Evolutionary conservation across 192 early-diverging fungal genomes (phyloP).

Genomic region (Coemansia sp.): DNA sequence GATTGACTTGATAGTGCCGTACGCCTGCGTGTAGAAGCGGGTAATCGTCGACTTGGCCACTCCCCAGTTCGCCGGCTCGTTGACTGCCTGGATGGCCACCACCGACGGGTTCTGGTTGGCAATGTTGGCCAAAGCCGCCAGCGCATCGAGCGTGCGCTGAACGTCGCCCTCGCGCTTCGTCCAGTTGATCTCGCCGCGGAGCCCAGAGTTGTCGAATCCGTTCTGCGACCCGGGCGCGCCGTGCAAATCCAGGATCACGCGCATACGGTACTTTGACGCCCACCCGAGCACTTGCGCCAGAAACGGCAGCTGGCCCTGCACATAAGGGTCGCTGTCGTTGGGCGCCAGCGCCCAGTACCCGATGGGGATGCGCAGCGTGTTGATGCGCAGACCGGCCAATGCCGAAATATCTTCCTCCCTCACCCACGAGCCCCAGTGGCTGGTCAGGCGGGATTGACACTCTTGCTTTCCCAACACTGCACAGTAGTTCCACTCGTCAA

Average conservation of each 20-base stretch:
- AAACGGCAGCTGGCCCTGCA: slow-evolving; percentile 57
- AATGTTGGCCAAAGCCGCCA: slow-evolving; percentile 29
- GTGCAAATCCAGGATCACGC: slow-evolving; percentile 70
- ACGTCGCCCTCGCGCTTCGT: slow-evolving; percentile 27
- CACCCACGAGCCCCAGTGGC: slow-evolving; percentile 63
- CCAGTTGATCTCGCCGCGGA: slow-evolving; percentile 46
- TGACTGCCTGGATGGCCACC: slow-evolving; percentile 44
- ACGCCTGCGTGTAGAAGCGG: slow-evolving; percentile 40
- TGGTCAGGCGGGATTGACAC: slow-evolving; percentile 46
- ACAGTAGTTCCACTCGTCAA: slow-evolving; percentile 70
- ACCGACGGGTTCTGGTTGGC: slow-evolving; percentile 33
- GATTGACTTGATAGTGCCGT: slow-evolving; percentile 25
- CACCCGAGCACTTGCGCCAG: slow-evolving; percentile 57
- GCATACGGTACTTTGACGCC: slow-evolving; percentile 63
- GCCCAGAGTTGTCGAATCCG: slow-evolving; percentile 57
- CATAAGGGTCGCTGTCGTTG: slow-evolving; percentile 57
- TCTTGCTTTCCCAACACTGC: slow-evolving; percentile 54
- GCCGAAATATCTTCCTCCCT: slow-evolving; percentile 58
- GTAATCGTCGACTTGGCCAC: slow-evolving; percentile 28
- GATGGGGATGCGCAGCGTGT: slow-evolving; percentile 67
- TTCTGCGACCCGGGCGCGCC: slow-evolving; percentile 73
- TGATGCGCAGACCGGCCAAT: slow-evolving; percentile 58
- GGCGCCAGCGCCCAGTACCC: slow-evolving; percentile 69
- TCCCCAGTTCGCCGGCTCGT: slow-evolving; percentile 56
- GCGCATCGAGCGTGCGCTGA: slow-evolving; percentile 23